A percentile compares a stretch with the other conserved stretches of the same genome.
phyloP scores from a whole-genome alignment of 1,284 basidiomycete species.

The Puccinia horiana region DNA sequence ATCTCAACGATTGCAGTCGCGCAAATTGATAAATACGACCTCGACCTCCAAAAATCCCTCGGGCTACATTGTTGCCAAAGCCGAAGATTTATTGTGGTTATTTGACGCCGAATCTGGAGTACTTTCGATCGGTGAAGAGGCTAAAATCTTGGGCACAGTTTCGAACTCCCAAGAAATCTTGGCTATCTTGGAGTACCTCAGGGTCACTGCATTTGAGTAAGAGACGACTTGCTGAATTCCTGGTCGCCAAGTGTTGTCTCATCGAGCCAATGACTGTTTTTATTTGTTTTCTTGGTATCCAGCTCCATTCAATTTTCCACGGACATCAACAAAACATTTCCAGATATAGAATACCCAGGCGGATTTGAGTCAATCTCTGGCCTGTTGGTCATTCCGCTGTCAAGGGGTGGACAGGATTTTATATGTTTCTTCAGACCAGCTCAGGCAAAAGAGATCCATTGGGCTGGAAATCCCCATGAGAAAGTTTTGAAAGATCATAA shows the following conservation, averaged over 20 bases:
- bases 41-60: constrained; percentile 72
- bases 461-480: constrained; percentile 77
- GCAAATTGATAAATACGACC: constrained; percentile 79
- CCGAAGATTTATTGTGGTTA: constrained; percentile 75
- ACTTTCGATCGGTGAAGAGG: constrained; percentile 79
- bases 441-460: constrained; percentile 71
- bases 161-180: constrained; percentile 81
- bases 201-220: constrained; percentile 72
- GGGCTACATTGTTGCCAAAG: constrained; percentile 82
- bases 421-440: constrained; percentile 80
- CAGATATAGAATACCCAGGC: constrained; percentile 71
- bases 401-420: constrained; percentile 63
- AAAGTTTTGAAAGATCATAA: constrained; percentile 53
- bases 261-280: neutral
- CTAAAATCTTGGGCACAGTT: constrained; percentile 78
- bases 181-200: constrained; percentile 79
- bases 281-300: neutral
- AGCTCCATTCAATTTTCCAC: constrained; percentile 70
- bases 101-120: constrained; percentile 85
- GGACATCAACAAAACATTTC: constrained; percentile 71
- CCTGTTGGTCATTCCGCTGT: constrained; percentile 75
- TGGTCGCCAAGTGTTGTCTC: neutral
- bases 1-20: constrained; percentile 72
- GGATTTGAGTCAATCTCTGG: constrained; percentile 76
- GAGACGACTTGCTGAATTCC: constrained; percentile 53